Evolutionary conservation across 306 rosid genomes (phyloP).

Genomic region (Mucuna pruriens): DNA sequence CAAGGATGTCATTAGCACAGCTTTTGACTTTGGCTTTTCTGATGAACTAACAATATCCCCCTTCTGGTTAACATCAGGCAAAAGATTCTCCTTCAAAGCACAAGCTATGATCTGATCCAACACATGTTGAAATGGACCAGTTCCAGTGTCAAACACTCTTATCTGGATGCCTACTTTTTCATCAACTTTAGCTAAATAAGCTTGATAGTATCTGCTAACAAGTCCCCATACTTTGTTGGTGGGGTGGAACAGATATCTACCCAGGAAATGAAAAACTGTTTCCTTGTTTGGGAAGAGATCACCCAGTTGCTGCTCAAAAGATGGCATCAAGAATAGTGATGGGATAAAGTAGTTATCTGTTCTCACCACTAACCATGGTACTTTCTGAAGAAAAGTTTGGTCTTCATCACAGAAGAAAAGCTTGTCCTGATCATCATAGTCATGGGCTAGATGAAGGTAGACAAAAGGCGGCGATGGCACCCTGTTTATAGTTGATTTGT

Average conservation of each 20-base stretch:
- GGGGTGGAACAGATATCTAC: slow-evolving; percentile 76
- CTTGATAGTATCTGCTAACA: slow-evolving; percentile 61
- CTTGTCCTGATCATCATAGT: slow-evolving; percentile 64
- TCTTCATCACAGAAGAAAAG: slow-evolving; percentile 78
- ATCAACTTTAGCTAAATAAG: slow-evolving; percentile 70
- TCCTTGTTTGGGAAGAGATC: slow-evolving; percentile 64
- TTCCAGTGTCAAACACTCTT: slow-evolving; percentile 59
- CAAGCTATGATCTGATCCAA: slow-evolving; percentile 75
- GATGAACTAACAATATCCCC: slow-evolving; percentile 33
- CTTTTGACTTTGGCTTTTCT: slow-evolving; percentile 46
- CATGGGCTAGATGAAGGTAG: slow-evolving; percentile 76
- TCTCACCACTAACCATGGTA: slow-evolving; percentile 73
- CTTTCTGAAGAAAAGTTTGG: slow-evolving; percentile 43
- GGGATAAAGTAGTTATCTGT: slow-evolving; percentile 74
- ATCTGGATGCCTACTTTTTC: slow-evolving; percentile 72
- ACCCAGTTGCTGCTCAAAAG: slow-evolving; percentile 64
- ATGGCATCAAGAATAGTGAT: slow-evolving; percentile 69
- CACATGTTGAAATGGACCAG: slow-evolving; percentile 66
- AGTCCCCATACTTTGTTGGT: slow-evolving; percentile 74
- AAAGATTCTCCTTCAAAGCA: slow-evolving; percentile 52
- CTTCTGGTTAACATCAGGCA: slow-evolving; percentile 51
- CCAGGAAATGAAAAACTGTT: slow-evolving; percentile 67
- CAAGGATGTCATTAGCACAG: slow-evolving; percentile 70
- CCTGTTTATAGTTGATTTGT: slow-evolving; percentile 24
- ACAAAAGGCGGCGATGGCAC: slow-evolving; percentile 45